Conservation (phyloP, 2,329 filamentous ascomycete species). For the Penicillium digitatum region DNA sequence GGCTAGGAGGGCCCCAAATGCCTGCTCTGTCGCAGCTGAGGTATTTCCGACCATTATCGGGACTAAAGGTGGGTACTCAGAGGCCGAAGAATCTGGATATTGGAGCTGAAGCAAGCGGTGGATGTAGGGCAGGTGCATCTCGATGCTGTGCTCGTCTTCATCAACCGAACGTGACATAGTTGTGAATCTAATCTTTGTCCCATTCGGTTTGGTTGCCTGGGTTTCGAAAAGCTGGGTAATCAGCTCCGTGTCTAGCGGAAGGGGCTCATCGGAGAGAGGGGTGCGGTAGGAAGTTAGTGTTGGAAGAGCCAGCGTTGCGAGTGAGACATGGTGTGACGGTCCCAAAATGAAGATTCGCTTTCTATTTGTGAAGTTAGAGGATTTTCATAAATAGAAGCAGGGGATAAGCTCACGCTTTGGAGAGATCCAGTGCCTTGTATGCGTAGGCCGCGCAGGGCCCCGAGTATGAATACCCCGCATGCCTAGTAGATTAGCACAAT, state of each 20-base stretch:
- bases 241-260: constrained; percentile 44
- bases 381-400: background rate
- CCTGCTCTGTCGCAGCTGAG: constrained; percentile 60
- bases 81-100: constrained; percentile 46
- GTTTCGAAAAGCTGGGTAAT: constrained; percentile 37
- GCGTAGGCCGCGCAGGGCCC: constrained; percentile 91
- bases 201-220: constrained; percentile 29
- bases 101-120: constrained; percentile 67
- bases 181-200: constrained; percentile 37
- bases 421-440: constrained; percentile 82
- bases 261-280: constrained; percentile 42
- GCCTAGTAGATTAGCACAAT: constrained; percentile 52
- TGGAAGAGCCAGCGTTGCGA: constrained; percentile 72
- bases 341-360: constrained; percentile 91
- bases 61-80: constrained; percentile 68
- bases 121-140: constrained; percentile 95
- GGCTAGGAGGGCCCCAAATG: constrained; percentile 66
- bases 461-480: constrained; percentile 91
- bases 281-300: constrained; percentile 56
- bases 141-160: constrained; percentile 82
- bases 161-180: constrained; percentile 65
- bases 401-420: constrained; percentile 55
- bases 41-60: constrained; percentile 84
- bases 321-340: constrained; percentile 82
- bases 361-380: constrained; percentile 36